Evolutionary conservation across 164 flowering plant genomes (phyloP).

Genomic region (Sedum album): DNA sequence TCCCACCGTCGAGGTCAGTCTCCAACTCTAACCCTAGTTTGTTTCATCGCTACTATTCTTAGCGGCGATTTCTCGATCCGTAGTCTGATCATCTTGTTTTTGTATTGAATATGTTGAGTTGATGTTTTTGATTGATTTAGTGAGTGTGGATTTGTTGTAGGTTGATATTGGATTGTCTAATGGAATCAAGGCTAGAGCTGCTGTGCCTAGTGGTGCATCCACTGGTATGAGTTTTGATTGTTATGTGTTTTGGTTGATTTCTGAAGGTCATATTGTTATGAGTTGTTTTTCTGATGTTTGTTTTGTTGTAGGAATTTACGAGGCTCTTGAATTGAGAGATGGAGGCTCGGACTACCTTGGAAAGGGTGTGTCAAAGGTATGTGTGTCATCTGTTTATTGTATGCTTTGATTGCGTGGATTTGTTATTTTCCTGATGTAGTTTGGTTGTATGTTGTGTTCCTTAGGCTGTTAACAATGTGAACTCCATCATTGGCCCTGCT

Average conservation of each 20-base stretch:
- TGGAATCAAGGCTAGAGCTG: constrained; percentile 49
- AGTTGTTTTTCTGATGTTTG: neutral
- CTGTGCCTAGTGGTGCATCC: constrained; percentile 68
- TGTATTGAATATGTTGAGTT: too few species aligned
- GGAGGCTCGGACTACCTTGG: constrained; percentile 56
- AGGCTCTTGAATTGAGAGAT: constrained; percentile 50
- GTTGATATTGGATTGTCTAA: constrained; percentile 33
- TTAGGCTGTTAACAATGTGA: constrained; percentile 55
- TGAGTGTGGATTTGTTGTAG: constrained; percentile 15
- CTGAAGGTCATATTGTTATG: neutral
- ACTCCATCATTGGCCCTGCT: constrained; percentile 45
- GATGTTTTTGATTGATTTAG: neutral
- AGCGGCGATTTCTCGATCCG: too few species aligned
- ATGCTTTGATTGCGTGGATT: neutral
- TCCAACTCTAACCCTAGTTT: neutral
- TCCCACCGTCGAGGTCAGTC: constrained; percentile 47
- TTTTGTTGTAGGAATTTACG: constrained; percentile 30
- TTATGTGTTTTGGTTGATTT: neutral
- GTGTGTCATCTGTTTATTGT: neutral
- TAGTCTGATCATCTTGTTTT: neutral
- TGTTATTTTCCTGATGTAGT: neutral
- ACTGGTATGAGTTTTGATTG: constrained; percentile 27
- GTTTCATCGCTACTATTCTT: too few species aligned
- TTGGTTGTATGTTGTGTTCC: neutral
- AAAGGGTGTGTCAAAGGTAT: constrained; percentile 53